Conservation (phyloP, 2,329 filamentous ascomycete species). For the Botrytis squamosa region DNA sequence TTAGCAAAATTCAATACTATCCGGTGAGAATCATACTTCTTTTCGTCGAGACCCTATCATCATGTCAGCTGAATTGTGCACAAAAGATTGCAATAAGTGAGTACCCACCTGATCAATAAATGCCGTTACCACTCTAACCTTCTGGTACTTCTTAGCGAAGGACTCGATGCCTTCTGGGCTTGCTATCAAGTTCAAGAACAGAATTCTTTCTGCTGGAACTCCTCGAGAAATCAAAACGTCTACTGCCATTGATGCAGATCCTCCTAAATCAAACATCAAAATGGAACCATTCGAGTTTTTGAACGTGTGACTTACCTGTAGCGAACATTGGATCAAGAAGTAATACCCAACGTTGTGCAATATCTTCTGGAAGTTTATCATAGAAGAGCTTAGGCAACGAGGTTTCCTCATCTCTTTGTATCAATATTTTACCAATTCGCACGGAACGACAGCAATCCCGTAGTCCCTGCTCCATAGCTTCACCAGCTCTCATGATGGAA, state of each 20-base stretch:
- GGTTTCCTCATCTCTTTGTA: slow-evolving; percentile 96
- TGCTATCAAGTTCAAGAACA: slow-evolving; percentile 97
- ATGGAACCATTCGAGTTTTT: slow-evolving; percentile 1
- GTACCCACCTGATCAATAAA: slow-evolving; percentile 77
- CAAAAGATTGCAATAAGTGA: not conserved
- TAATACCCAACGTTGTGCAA: slow-evolving; percentile 87
- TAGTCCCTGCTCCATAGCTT: slow-evolving; percentile 97
- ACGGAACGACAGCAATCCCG: slow-evolving; percentile 97
- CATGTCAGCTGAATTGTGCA: slow-evolving; percentile 23
- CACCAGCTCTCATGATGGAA: slow-evolving; percentile 96
- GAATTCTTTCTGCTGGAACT: slow-evolving; percentile 89
- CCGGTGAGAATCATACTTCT: slow-evolving; percentile 67
- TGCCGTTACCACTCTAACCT: slow-evolving; percentile 86
- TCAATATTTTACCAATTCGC: slow-evolving; percentile 96
- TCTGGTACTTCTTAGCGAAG: slow-evolving; percentile 86
- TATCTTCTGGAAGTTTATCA: slow-evolving; percentile 94
- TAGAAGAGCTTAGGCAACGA: slow-evolving; percentile 91
- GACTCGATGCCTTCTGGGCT: slow-evolving; percentile 88
- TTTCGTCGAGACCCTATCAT: slow-evolving; percentile 81
- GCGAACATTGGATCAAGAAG: slow-evolving; percentile 99
- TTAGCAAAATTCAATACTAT: slow-evolving; percentile 19
- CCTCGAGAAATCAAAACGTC: slow-evolving; percentile 87
- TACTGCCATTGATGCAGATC: slow-evolving; percentile 95
- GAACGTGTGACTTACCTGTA: slow-evolving; percentile 61
- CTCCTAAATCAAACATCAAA: slow-evolving; percentile 55